A percentile compares a stretch with the other conserved stretches of the same genome.
Evolutionary conservation across 257 asterid species (phyloP).

Genomic region (Przewalskia tangutica): DNA sequence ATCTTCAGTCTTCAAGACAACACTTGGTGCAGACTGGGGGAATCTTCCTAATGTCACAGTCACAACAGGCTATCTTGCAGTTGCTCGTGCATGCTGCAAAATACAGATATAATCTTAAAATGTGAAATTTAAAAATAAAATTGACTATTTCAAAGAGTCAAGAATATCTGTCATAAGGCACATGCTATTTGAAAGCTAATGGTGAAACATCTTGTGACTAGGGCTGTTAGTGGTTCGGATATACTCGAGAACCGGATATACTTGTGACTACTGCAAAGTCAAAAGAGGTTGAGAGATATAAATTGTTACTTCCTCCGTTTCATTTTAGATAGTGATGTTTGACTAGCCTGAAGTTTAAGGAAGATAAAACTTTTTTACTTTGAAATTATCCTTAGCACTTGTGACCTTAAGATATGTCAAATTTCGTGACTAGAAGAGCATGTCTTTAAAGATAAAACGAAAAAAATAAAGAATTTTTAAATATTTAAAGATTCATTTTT

Average conservation of each 20-base stretch:
- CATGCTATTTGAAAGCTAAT: not conserved
- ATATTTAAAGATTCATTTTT: not conserved
- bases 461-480: not conserved
- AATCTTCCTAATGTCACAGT: not conserved
- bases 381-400: not conserved
- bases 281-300: not conserved
- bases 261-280: not conserved
- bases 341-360: not conserved
- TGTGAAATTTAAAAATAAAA: not conserved
- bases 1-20: not conserved
- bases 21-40: not conserved
- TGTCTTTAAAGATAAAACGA: not conserved
- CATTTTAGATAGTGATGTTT: not conserved
- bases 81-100: conserved; percentile 3
- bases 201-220: not conserved
- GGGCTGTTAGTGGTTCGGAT: no score
- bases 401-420: not conserved
- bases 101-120: not conserved
- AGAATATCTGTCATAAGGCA: not conserved
- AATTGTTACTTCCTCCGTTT: not conserved
- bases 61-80: not conserved
- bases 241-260: no score
- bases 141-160: not conserved
- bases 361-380: no score
- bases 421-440: not conserved